Percentiles rank a stretch among this genome's conserved stretches.
phyloP scores from a whole-genome alignment of 352 stramenopile species.

The Globisporangium ultimum region DNA sequence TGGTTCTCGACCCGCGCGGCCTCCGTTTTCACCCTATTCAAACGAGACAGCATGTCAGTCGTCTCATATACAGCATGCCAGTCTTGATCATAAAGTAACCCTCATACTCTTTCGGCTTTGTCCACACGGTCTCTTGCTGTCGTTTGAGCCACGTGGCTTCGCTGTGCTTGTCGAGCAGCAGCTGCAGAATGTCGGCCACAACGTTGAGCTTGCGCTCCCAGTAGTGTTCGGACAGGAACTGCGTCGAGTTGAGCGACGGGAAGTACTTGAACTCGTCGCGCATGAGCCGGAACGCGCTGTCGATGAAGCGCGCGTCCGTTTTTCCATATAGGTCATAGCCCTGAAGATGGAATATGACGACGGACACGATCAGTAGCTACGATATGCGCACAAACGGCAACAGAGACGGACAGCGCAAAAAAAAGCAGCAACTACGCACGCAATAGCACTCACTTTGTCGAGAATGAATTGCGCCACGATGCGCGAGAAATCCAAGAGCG shows the following conservation, averaged over 20 bases:
- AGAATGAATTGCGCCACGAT: conserved; percentile 52
- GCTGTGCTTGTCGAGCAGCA: conserved; percentile 45
- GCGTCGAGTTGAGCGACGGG: conserved; percentile 48
- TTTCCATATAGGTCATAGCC: conserved; percentile 77
- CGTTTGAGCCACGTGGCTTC: conserved; percentile 36
- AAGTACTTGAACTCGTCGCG: conserved; percentile 76
- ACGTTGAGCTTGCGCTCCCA: conserved; percentile 55
- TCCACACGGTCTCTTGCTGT: conserved; percentile 56
- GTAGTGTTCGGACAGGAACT: conserved; percentile 67
- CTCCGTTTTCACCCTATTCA: conserved; percentile 10
- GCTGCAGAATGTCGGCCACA: conserved; percentile 44
- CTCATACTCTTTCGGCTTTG: conserved; percentile 28
- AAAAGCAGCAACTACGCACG: not conserved
- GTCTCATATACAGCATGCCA: not conserved
- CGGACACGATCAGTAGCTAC: not conserved
- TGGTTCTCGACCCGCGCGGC: conserved; percentile 37
- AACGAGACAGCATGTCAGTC: not conserved
- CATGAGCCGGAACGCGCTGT: conserved; percentile 65
- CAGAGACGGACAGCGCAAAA: too few species aligned
- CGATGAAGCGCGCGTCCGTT: conserved; percentile 75
- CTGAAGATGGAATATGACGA: conserved; percentile 1
- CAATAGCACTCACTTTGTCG: conserved; percentile 20
- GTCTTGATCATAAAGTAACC: not conserved
- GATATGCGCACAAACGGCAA: not conserved
- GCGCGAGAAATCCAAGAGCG: conserved; percentile 74